phyloP scores from a whole-genome alignment of 1,139 yeast genomes.

The Pneumocystis sp. region DNA sequence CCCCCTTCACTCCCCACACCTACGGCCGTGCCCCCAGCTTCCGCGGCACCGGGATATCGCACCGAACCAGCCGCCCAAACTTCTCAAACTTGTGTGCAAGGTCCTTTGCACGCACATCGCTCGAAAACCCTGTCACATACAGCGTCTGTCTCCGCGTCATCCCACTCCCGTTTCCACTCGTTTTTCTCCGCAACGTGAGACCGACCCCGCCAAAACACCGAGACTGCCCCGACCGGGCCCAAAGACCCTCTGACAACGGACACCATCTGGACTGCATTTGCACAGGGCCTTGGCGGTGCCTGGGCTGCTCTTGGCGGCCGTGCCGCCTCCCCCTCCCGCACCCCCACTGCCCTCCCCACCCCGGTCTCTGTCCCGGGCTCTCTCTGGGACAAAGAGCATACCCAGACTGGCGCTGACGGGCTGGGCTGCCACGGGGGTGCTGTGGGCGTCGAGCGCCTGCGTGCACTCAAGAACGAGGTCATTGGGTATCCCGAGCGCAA shows the following conservation, averaged over 20 bases:
- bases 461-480: slow-evolving; percentile 20
- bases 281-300: too few relatives aligned
- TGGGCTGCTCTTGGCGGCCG: too few relatives aligned
- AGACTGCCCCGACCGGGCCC: too few relatives aligned
- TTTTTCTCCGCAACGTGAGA: too few relatives aligned
- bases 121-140: slow-evolving; percentile 46
- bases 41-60: slow-evolving; percentile 59
- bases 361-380: too few relatives aligned
- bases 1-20: background rate
- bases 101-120: slow-evolving; percentile 47
- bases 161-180: too few relatives aligned
- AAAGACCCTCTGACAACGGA: too few relatives aligned
- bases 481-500: slow-evolving; percentile 26
- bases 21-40: slow-evolving; percentile 41
- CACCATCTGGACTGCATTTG: too few relatives aligned
- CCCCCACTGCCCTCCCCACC: too few relatives aligned
- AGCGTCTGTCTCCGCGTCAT: slow-evolving; percentile 16
- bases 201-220: too few relatives aligned
- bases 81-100: slow-evolving; percentile 55
- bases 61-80: slow-evolving; percentile 52
- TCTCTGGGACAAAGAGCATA: too few relatives aligned
- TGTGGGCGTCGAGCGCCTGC: background rate
- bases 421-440: background rate
- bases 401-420: background rate
- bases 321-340: too few relatives aligned